These are phyloP conservation scores for Xylaria flabelliformis DNA, from an alignment of 495 filamentous ascomycete species.

Conservation along the genomic window DNA sequence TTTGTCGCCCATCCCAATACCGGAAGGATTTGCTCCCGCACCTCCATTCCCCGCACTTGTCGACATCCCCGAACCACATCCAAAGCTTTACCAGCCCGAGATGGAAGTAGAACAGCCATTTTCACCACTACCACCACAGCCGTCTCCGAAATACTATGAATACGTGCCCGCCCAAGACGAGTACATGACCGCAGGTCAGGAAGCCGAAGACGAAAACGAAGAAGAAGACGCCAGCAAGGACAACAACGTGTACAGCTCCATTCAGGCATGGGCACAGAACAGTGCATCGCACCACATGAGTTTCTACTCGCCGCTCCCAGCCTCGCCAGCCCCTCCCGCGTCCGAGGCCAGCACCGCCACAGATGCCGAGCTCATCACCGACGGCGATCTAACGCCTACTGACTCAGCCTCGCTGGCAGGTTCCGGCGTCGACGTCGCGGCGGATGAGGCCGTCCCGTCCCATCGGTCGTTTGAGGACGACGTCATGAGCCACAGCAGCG, in stretches of 20 bases:
- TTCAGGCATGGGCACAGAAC: slow-evolving; percentile 63
- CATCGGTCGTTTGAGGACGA: slow-evolving; percentile 46
- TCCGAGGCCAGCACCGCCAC: slow-evolving; percentile 39
- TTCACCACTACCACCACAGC: background rate
- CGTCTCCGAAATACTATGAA: slow-evolving; percentile 30
- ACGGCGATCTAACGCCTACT: slow-evolving; percentile 57
- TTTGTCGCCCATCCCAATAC: slow-evolving; percentile 33
- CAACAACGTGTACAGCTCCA: slow-evolving; percentile 55
- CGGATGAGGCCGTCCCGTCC: slow-evolving; percentile 44
- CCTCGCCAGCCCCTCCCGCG: slow-evolving; percentile 35
- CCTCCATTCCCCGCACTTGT: slow-evolving; percentile 35
- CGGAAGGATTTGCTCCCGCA: background rate
- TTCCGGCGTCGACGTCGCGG: slow-evolving; percentile 48
- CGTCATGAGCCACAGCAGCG: slow-evolving; percentile 71
- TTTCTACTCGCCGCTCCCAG: slow-evolving; percentile 61
- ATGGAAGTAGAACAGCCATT: background rate
- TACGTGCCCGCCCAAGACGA: slow-evolving; percentile 49
- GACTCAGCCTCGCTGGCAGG: slow-evolving; percentile 56
- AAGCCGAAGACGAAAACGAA: slow-evolving; percentile 38
- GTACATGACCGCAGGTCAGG: slow-evolving; percentile 52
- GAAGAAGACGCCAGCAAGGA: background rate
- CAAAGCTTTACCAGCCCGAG: background rate
- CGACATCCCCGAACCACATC: slow-evolving; percentile 34
- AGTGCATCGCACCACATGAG: slow-evolving; percentile 40
- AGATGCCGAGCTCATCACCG: slow-evolving; percentile 52